Evolutionary conservation across 768 basidiomycete genomes (phyloP).

Genomic region (Amanita jacksonii): DNA sequence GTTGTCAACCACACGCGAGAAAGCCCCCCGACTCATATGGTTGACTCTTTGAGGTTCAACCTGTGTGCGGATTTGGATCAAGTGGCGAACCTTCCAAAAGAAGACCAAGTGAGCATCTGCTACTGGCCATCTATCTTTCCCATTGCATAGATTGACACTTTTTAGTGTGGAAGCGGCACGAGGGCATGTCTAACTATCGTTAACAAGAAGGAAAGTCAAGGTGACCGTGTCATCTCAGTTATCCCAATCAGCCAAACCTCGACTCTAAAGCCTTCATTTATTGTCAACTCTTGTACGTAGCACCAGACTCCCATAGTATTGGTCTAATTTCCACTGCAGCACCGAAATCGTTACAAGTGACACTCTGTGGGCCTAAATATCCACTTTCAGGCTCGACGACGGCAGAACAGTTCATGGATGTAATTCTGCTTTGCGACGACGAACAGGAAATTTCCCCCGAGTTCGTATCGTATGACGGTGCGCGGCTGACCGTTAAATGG

Average conservation of each 20-base stretch:
- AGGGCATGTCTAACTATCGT: slow-evolving; percentile 65
- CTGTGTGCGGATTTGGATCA: slow-evolving; percentile 51
- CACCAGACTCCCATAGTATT: slow-evolving; percentile 11
- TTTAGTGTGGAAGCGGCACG: slow-evolving; percentile 59
- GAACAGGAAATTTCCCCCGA: slow-evolving; percentile 34
- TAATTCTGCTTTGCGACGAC: slow-evolving; percentile 52
- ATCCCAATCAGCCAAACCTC: slow-evolving; percentile 55
- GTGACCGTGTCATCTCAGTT: slow-evolving; percentile 61
- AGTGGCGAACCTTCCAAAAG: slow-evolving; percentile 34
- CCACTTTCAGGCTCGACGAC: slow-evolving; percentile 37
- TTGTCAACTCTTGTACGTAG: slow-evolving; percentile 28
- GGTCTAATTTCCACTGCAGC: slow-evolving; percentile 25
- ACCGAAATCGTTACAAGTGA: slow-evolving; percentile 43
- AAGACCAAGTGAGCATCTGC: slow-evolving; percentile 63
- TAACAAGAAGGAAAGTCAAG: slow-evolving; percentile 44
- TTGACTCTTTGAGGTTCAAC: slow-evolving; percentile 56
- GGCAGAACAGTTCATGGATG: slow-evolving; percentile 46
- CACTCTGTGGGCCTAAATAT: slow-evolving; percentile 53
- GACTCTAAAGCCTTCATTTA: slow-evolving; percentile 22
- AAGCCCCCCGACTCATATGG: slow-evolving; percentile 53
- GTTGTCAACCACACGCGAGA: slow-evolving; percentile 39
- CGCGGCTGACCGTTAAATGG: slow-evolving; percentile 53
- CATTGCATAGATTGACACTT: not conserved
- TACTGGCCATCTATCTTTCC: slow-evolving; percentile 20
- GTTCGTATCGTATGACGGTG: slow-evolving; percentile 53